A percentile compares a stretch with the other conserved stretches of the same genome.
Evolutionary conservation across 106 monocot genomes (phyloP).

Genomic region (Agapanthus africanus): DNA sequence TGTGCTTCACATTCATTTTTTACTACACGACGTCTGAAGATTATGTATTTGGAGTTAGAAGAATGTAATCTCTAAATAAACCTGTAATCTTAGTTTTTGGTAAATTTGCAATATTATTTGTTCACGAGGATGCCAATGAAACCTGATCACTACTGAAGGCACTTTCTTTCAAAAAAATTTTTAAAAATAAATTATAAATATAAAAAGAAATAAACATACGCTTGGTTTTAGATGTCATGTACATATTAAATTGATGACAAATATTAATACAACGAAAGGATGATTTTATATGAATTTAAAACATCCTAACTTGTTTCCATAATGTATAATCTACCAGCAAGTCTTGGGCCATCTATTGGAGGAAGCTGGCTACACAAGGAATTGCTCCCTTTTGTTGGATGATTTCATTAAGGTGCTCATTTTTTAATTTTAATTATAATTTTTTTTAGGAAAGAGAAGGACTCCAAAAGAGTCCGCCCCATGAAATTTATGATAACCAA

Average conservation of each 20-base stretch:
- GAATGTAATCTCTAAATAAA: no score
- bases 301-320: neutral
- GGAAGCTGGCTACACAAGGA: conserved; percentile 54
- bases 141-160: no score
- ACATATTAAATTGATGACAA: neutral
- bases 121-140: neutral
- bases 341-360: conserved; percentile 51
- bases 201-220: no score
- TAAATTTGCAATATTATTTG: neutral
- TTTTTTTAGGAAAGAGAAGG: no score
- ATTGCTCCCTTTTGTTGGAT: conserved; percentile 33
- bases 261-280: neutral
- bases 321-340: conserved; percentile 26
- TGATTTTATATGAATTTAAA: neutral
- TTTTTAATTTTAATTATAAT: neutral
- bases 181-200: no score
- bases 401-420: conserved; percentile 48
- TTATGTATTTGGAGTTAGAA: neutral
- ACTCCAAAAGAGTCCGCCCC: no score
- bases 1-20: neutral
- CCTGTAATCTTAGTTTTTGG: neutral
- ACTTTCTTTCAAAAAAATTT: no score
- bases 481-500: no score
- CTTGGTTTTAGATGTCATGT: no score
- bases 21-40: neutral